Percentiles rank a stretch among this genome's conserved stretches.
phyloP scores from a whole-genome alignment of 1,139 yeast species.

The Sugiyamaella grinbergsii region DNA sequence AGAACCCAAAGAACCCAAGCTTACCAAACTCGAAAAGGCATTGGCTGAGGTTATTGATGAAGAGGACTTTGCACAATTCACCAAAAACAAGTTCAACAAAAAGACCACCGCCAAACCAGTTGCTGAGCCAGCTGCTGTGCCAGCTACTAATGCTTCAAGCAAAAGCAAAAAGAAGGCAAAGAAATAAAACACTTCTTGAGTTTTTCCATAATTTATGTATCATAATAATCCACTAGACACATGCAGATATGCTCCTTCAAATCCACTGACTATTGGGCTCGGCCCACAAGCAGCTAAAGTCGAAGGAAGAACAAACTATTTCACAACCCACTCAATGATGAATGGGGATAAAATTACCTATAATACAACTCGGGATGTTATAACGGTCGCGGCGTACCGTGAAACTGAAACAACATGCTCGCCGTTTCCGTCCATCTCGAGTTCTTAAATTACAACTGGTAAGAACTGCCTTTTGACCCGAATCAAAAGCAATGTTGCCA shows the following conservation, averaged over 20 bases:
- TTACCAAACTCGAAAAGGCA: slow-evolving; percentile 70
- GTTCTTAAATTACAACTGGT: slow-evolving; percentile 89
- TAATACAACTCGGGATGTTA: slow-evolving; percentile 94
- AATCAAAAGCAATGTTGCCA: slow-evolving; percentile 94
- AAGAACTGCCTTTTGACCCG: slow-evolving; percentile 91
- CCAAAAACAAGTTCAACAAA: slow-evolving; percentile 40
- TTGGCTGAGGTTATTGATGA: slow-evolving; percentile 81
- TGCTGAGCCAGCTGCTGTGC: not conserved
- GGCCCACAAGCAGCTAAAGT: not conserved
- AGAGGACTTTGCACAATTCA: slow-evolving; percentile 48
- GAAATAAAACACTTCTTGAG: slow-evolving; percentile 8
- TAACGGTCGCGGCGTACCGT: slow-evolving; percentile 91
- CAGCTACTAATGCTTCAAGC: too few relatives aligned
- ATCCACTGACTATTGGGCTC: too few relatives aligned
- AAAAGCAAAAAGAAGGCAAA: slow-evolving; percentile 14
- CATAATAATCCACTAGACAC: slow-evolving; percentile 9
- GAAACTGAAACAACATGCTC: slow-evolving; percentile 91
- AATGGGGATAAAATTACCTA: slow-evolving; percentile 92
- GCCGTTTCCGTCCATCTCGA: slow-evolving; percentile 75
- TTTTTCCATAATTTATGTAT: slow-evolving; percentile 12
- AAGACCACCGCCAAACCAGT: slow-evolving; percentile 7
- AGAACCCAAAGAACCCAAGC: slow-evolving; percentile 45
- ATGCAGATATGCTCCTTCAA: not conserved
- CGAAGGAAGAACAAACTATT: not conserved
- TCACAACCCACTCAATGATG: slow-evolving; percentile 40